Base-by-base conservation (phyloP, 768 basidiomycete genomes). In the Tulasnella sp. region DNA sequence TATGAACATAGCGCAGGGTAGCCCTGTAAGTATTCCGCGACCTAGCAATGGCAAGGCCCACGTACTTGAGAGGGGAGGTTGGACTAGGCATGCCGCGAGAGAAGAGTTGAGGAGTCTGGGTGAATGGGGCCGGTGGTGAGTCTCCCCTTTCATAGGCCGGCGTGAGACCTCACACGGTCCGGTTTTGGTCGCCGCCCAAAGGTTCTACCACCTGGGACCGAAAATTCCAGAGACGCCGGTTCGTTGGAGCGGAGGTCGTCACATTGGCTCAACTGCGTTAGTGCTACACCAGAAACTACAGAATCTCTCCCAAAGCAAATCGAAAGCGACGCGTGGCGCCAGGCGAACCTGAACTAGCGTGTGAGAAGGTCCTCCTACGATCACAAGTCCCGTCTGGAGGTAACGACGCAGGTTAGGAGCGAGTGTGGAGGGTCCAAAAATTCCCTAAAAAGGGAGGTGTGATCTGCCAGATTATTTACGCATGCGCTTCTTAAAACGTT, bases 401-500 rank as follows among this genome's bases (percentile, higher is more conserved):
- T 7, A 29, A 22, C 22, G 22, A 22, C 22, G 19, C 52, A 12
- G 9, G 22, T 11, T 14, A 29, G 5, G 11, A 12, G 26, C 4
- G 40, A 40, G 52, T 22, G 16, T 12, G 1, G 7, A 59, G 29
- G 52, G 52, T 14, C 52, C 5, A 59, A 59, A 59, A 59, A 59
- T 59, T 32, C 14, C 52, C 52, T 4, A 29, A 59, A 26, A 12
- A 29, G 14, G 52, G 8, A 59, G 29, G 52, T 59, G 29, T 5
- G 0, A 22, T 59, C 26, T 22, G 12, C 41, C 17, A 5, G 41
- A 36, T 32, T 67, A 75, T 71, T 75, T 73, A 62, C 75, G 65
- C 91, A 94, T 93, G 72, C 95, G 84, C 82, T 98, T 97, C 85
- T 96, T 98, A 85, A 98, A 98, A 37, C 96, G 88, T 80, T 96